Evolutionary conservation across 192 early-diverging fungal genomes (phyloP).

Genomic region (Spinellus fusiger): DNA sequence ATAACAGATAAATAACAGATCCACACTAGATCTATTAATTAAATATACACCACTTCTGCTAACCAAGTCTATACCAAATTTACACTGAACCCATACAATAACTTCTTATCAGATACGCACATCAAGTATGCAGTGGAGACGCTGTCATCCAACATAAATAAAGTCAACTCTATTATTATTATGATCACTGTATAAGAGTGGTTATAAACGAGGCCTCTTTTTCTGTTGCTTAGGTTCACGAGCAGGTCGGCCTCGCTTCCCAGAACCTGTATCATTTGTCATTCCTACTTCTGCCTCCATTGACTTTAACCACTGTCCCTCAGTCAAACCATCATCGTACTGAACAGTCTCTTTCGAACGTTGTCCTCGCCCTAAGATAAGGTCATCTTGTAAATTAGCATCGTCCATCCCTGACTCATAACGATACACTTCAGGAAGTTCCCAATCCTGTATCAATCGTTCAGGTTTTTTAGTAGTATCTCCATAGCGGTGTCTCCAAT

Average conservation of each 20-base stretch:
- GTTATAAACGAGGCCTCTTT: no score
- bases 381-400: slow-evolving; percentile 34
- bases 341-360: slow-evolving; percentile 66
- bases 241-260: slow-evolving; percentile 17
- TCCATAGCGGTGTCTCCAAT: slow-evolving; percentile 41
- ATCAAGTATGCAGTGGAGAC: no score
- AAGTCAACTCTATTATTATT: no score
- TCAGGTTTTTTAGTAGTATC: slow-evolving; percentile 57
- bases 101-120: no score
- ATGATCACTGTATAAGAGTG: no score
- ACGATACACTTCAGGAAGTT: slow-evolving; percentile 77
- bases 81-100: no score
- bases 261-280: slow-evolving; percentile 48
- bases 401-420: slow-evolving; percentile 40
- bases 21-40: no score
- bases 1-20: no score
- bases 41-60: no score
- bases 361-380: slow-evolving; percentile 58
- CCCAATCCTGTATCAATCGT: slow-evolving; percentile 75
- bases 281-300: slow-evolving; percentile 54
- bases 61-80: no score
- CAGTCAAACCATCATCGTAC: slow-evolving; percentile 88
- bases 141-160: no score
- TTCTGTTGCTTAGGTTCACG: not conserved
- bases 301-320: slow-evolving; percentile 79